These are phyloP conservation scores for Serendipita sp. DNA, from an alignment of 768 basidiomycete species.

Conservation along the genomic window DNA sequence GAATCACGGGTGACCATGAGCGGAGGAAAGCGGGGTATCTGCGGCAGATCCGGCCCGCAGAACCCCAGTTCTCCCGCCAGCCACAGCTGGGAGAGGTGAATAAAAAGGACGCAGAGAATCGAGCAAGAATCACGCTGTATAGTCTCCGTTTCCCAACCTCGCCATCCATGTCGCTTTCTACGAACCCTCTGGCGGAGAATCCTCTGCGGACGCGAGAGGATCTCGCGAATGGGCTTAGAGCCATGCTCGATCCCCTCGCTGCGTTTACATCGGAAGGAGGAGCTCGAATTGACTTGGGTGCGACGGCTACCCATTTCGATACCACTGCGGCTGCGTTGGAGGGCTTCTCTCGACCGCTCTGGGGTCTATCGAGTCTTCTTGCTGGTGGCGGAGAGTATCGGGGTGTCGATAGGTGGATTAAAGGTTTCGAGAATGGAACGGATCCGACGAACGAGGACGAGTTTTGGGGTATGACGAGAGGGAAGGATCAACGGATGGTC, in stretches of 20 bases:
- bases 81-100: too few relatives aligned
- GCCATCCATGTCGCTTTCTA: too few relatives aligned
- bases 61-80: too few relatives aligned
- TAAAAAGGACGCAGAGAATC: too few relatives aligned
- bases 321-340: constrained; percentile 39
- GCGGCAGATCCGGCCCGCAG: too few relatives aligned
- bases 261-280: constrained; percentile 59
- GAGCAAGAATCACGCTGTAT: too few relatives aligned
- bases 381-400: constrained; percentile 47
- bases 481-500: constrained; percentile 70
- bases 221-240: constrained; percentile 37
- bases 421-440: constrained; percentile 53
- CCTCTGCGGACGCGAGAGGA: constrained; percentile 46
- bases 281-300: constrained; percentile 50
- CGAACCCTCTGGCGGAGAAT: constrained; percentile 26
- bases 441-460: constrained; percentile 41
- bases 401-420: constrained; percentile 45
- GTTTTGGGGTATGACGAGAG: constrained; percentile 62
- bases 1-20: too few relatives aligned
- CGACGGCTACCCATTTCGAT: constrained; percentile 33
- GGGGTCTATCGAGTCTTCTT: constrained; percentile 54
- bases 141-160: too few relatives aligned
- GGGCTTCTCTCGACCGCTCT: constrained; percentile 60
- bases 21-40: too few relatives aligned
- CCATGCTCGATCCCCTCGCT: constrained; percentile 49